A percentile compares a stretch with the other conserved stretches of the same genome.
phyloP scores from a whole-genome alignment of 371 early-diverging fungal genomes.

The Apophysomyces elegans region DNA sequence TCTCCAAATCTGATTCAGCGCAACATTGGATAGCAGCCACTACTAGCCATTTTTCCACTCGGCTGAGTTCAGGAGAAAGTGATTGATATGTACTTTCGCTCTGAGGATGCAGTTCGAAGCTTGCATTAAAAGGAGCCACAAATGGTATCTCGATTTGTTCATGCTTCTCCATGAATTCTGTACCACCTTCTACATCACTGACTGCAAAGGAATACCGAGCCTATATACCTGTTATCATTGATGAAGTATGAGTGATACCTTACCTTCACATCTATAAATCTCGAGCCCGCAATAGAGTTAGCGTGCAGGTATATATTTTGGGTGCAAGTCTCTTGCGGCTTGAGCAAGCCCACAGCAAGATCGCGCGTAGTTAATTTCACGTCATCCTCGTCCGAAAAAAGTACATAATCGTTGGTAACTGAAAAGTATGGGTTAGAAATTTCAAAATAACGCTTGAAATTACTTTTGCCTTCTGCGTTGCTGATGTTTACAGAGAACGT shows the following conservation, averaged over 20 bases:
- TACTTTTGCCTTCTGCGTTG: slow-evolving; percentile 47
- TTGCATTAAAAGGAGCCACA: slow-evolving; percentile 50
- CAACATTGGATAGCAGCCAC: slow-evolving; percentile 45
- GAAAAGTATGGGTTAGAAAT: background rate
- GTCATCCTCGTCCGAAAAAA: slow-evolving; percentile 21
- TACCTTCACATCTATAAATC: slow-evolving; percentile 43
- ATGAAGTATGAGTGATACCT: background rate
- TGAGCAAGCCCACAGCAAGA: slow-evolving; percentile 27
- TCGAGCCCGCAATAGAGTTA: slow-evolving; percentile 28
- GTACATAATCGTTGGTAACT: slow-evolving; percentile 31
- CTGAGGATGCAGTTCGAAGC: slow-evolving; percentile 43
- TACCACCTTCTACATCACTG: slow-evolving; percentile 12
- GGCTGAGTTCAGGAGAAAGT: slow-evolving; percentile 33
- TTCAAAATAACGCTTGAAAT: background rate
- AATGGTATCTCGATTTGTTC: slow-evolving; percentile 56
- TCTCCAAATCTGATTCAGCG: slow-evolving; percentile 54
- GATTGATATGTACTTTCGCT: slow-evolving; percentile 25
- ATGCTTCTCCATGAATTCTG: slow-evolving; percentile 43
- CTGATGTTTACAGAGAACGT: slow-evolving; percentile 55
- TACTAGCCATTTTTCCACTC: slow-evolving; percentile 45
- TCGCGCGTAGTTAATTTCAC: slow-evolving; percentile 13
- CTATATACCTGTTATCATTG: slow-evolving; percentile 6
- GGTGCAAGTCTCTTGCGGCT: slow-evolving; percentile 26
- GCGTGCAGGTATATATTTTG: slow-evolving; percentile 36
- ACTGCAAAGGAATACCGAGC: slow-evolving; percentile 16